These are phyloP conservation scores for Colletotrichum sp. DNA, from an alignment of 2,329 filamentous ascomycete species.

Conservation along the genomic window DNA sequence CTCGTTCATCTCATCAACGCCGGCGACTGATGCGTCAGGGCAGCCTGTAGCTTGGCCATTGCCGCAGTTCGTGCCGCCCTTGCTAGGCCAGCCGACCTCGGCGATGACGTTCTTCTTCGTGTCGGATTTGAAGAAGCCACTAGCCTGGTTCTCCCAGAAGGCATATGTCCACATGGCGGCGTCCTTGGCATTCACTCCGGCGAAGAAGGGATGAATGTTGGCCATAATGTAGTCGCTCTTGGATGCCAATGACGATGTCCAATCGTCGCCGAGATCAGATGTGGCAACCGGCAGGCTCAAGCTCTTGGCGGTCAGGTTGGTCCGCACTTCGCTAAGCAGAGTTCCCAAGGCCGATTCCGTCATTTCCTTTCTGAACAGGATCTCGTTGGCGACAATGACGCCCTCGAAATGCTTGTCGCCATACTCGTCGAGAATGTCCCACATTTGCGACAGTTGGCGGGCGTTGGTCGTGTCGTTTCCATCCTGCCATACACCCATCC, in stretches of 20 bases:
- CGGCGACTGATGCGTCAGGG: constrained; percentile 73
- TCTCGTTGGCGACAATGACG: constrained; percentile 83
- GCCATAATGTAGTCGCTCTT: constrained; percentile 91
- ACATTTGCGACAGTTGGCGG: constrained; percentile 84
- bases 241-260: constrained; percentile 72
- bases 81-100: constrained; percentile 90
- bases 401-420: constrained; percentile 75
- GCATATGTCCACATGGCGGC: constrained; percentile 81
- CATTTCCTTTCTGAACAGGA: constrained; percentile 79
- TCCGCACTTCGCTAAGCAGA: constrained; percentile 71
- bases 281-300: constrained; percentile 80
- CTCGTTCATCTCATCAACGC: constrained; percentile 80
- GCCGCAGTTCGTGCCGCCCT: constrained; percentile 68
- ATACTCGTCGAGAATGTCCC: constrained; percentile 77
- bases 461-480: constrained; percentile 81
- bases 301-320: constrained; percentile 71
- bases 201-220: constrained; percentile 97
- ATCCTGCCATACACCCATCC: constrained; percentile 95
- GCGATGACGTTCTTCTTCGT: constrained; percentile 77
- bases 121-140: constrained; percentile 67
- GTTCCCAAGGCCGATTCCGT: constrained; percentile 66
- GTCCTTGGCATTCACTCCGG: constrained; percentile 70
- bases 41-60: constrained; percentile 48
- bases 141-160: constrained; percentile 80
- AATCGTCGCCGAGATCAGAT: constrained; percentile 88